These are phyloP conservation scores for Biscogniauxia mediterranea DNA, from an alignment of 2,329 filamentous ascomycete species.

Conservation along the genomic window DNA sequence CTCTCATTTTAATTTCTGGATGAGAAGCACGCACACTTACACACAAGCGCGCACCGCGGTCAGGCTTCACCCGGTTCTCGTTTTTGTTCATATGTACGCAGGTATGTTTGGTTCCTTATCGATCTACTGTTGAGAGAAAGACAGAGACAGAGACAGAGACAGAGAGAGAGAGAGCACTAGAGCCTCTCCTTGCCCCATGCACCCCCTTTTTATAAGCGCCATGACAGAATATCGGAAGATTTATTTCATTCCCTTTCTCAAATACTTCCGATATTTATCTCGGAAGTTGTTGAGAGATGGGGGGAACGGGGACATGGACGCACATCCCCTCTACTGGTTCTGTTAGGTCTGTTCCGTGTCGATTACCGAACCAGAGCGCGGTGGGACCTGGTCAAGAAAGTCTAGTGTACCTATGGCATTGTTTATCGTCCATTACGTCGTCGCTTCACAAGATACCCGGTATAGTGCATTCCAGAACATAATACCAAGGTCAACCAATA, in stretches of 20 bases:
- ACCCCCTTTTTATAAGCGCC: no score
- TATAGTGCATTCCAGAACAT: neutral
- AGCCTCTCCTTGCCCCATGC: neutral
- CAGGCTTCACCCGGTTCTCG: neutral
- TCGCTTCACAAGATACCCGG: no score
- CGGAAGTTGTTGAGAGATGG: neutral
- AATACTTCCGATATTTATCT: neutral
- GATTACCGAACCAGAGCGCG: neutral
- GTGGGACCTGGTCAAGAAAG: no score
- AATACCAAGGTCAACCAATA: neutral
- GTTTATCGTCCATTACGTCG: neutral
- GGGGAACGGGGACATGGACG: neutral
- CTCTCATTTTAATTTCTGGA: neutral
- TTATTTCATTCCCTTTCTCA: neutral
- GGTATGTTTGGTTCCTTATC: neutral
- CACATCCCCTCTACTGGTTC: neutral
- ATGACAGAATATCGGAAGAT: neutral
- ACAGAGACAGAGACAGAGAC: no score
- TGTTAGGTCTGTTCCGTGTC: neutral
- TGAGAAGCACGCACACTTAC: neutral
- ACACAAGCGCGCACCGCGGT: neutral
- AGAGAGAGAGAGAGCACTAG: no score
- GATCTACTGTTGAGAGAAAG: neutral
- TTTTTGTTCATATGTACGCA: neutral
- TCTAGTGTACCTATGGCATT: no score